A percentile compares a stretch with the other conserved stretches of the same genome.
phyloP scores from a whole-genome alignment of 2,329 filamentous ascomycete genomes.

The Aspergillus clavatus region DNA sequence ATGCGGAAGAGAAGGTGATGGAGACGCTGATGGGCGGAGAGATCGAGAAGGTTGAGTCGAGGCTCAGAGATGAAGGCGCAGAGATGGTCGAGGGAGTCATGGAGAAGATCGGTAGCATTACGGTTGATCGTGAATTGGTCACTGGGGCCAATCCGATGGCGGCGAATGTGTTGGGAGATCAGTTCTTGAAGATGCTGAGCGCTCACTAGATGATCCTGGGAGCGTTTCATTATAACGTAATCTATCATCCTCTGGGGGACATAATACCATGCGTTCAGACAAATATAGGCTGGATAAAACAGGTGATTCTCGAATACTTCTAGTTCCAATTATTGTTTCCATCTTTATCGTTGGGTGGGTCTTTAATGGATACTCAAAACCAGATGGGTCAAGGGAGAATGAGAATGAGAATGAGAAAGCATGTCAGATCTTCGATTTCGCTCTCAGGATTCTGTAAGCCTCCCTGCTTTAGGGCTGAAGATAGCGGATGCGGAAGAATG shows the following conservation, averaged over 20 bases:
- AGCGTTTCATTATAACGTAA: no score
- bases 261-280: no score
- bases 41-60: slow-evolving; percentile 40
- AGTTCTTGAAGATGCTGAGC: slow-evolving; percentile 32
- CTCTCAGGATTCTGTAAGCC: no score
- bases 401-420: no score
- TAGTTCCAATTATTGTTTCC: no score
- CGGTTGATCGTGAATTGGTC: slow-evolving; percentile 40
- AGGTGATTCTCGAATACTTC: no score
- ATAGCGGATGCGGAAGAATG: background rate
- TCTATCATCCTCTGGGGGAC: no score
- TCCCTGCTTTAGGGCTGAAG: background rate
- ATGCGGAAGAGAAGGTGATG: slow-evolving; percentile 45
- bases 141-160: slow-evolving; percentile 33
- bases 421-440: no score
- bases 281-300: no score
- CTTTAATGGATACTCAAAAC: no score
- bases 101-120: slow-evolving; percentile 40
- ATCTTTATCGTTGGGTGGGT: no score
- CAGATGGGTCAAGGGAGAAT: no score
- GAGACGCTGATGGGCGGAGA: slow-evolving; percentile 43
- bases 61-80: slow-evolving; percentile 37
- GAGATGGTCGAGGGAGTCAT: slow-evolving; percentile 41
- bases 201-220: slow-evolving; percentile 15
- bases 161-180: slow-evolving; percentile 28